A percentile compares a stretch with the other conserved stretches of the same genome.
These are phyloP conservation scores for Pseudotsuga menziesii DNA, from an alignment of 75 land plant species.

Conservation along the genomic window DNA sequence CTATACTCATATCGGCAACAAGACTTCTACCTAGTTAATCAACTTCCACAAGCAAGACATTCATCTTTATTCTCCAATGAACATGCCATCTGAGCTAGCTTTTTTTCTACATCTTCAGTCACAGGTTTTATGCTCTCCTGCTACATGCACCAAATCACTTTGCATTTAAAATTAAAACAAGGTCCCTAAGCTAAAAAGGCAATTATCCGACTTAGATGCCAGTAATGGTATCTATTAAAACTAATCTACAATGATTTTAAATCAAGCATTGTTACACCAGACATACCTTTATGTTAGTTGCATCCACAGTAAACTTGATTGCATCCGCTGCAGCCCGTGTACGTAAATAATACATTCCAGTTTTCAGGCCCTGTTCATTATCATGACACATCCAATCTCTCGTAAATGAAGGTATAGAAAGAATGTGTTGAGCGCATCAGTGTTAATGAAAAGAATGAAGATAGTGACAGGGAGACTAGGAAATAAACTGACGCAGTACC, in stretches of 20 bases:
- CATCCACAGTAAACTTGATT: slow-evolving; percentile 88
- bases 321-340: slow-evolving; percentile 95
- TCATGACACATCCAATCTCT: neutral
- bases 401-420: neutral
- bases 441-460: neutral
- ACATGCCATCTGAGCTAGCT: slow-evolving; percentile 80
- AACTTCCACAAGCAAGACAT: slow-evolving; percentile 88
- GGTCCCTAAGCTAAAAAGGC: neutral
- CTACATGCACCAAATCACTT: neutral
- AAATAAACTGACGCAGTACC: slow-evolving; percentile 25
- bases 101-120: slow-evolving; percentile 34
- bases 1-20: neutral
- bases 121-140: slow-evolving; percentile 32
- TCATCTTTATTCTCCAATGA: slow-evolving; percentile 83
- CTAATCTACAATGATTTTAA: neutral
- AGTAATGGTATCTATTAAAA: neutral
- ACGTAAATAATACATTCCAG: slow-evolving; percentile 92
- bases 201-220: neutral
- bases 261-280: neutral
- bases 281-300: slow-evolving; percentile 51
- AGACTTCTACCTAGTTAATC: neutral
- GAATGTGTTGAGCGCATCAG: neutral
- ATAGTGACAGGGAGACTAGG: neutral
- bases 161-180: neutral
- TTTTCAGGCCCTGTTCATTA: slow-evolving; percentile 57